Base-by-base conservation (phyloP, 805 yeast species). In the Sugiyamaella lignohabitans region DNA sequence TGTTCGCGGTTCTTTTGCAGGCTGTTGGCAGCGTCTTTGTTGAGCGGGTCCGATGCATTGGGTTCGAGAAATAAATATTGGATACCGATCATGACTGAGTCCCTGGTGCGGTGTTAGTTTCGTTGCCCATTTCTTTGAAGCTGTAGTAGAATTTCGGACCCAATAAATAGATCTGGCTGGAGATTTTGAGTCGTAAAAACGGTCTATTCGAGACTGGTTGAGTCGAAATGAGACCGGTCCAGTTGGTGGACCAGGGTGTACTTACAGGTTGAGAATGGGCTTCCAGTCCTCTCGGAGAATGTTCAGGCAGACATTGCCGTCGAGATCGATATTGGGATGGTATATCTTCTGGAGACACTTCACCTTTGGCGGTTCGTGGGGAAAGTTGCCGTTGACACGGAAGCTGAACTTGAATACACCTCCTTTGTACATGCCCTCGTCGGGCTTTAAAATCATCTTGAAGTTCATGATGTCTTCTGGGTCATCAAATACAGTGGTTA, bases 281-380 rank as follows among this genome's bases (percentile, higher is more conserved):
- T 88, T 80, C 98, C 98, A 91, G 63, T 91, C 98, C 62, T 89
- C 96, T 55, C 98, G 71, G 49, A 91, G 70, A 30, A 91, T 89
- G 61, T 91, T 91, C 50, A 91, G 72, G 61, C 98, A 91, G 4
- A 91, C 85, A 60, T 88, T 91, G 0, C 98, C 98, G 38, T 85
- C 83, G 18, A 78, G 61, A 62, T 91, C 96, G 53, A 91, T 91
- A 60, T 91, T 91, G 10, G 98, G 98, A 62, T 91, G 98, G 66
- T 84, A 91, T 3, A 91, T 85, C 56, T 59, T 61, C 36, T 61
- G 58, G 5, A 53, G 44, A 45, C 65, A 61, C 38, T 60, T 58
- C 29, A 88, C 87, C 59, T 80, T 84, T 6, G 98, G 98, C 5
- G 97, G 88, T 43, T 85, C 93, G 48, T 89, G 93, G 1, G 98